A percentile compares a stretch with the other conserved stretches of the same genome.
Conservation (phyloP, 2,329 filamentous ascomycete species). For the Zymoseptoria brevis region DNA sequence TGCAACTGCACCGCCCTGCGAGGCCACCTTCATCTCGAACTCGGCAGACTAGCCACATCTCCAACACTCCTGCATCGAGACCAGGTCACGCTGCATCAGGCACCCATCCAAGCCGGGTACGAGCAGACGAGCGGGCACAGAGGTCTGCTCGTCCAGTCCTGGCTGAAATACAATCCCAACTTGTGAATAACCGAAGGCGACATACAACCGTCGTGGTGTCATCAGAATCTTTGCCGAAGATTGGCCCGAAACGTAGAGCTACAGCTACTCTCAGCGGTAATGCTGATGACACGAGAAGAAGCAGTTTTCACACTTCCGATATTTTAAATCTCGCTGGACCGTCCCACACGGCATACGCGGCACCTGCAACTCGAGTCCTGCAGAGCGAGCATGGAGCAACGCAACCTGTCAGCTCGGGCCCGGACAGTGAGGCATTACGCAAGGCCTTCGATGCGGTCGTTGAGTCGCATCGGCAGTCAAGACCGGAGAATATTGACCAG, state of each 20-base stretch:
- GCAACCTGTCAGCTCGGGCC: constrained; percentile 15
- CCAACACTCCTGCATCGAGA: not conserved
- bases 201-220: not conserved
- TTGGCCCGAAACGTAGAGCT: not conserved
- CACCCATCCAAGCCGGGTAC: not conserved
- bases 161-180: not conserved
- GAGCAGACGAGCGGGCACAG: not conserved
- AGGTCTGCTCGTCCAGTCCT: not conserved
- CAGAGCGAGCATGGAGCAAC: not conserved
- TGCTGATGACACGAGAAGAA: not conserved
- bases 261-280: not conserved
- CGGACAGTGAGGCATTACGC: constrained; percentile 16
- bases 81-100: not conserved
- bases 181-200: not conserved
- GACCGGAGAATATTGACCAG: not conserved
- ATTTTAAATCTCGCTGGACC: constrained; percentile 13
- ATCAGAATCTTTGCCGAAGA: not conserved
- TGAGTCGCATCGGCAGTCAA: not conserved
- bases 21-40: not conserved
- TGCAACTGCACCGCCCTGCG: constrained; percentile 7
- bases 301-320: constrained; percentile 18
- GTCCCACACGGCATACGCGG: not conserved
- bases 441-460: constrained; percentile 7
- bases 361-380: not conserved
- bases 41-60: not conserved